phyloP scores from a whole-genome alignment of 2,329 filamentous ascomycete species.

The Didymella glomerata region DNA sequence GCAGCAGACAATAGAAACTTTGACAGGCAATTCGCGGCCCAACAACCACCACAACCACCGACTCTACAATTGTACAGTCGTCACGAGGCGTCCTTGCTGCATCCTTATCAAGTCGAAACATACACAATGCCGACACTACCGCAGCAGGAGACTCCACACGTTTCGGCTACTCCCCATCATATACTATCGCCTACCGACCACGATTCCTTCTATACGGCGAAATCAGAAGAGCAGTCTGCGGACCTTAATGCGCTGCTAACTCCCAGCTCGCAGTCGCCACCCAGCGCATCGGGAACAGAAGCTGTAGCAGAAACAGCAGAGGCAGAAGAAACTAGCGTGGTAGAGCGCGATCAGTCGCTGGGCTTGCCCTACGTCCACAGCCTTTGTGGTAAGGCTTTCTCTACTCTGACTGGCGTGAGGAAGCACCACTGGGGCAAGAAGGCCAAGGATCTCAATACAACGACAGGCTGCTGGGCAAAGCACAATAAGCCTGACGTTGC shows the following conservation, averaged over 20 bases:
- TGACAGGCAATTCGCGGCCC: neutral
- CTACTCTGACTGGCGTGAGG: slow-evolving; percentile 37
- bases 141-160: neutral
- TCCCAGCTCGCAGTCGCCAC: neutral
- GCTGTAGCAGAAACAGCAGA: neutral
- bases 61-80: neutral
- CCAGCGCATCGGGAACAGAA: neutral
- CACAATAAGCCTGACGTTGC: slow-evolving; percentile 38
- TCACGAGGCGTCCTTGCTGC: neutral
- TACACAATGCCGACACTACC: neutral
- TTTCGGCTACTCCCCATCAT: neutral
- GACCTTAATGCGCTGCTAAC: neutral
- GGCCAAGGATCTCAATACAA: slow-evolving; percentile 33
- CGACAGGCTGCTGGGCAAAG: slow-evolving; percentile 46
- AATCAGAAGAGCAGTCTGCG: neutral
- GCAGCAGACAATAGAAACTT: neutral
- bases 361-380: slow-evolving; percentile 34
- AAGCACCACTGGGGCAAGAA: slow-evolving; percentile 48
- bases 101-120: neutral
- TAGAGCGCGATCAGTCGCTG: neutral
- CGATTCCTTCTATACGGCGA: neutral
- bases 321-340: neutral
- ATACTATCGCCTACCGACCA: neutral
- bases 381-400: slow-evolving; percentile 43
- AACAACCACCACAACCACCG: neutral